A percentile compares a stretch with the other conserved stretches of the same genome.
Evolutionary conservation across 2,329 filamentous ascomycete species (phyloP).

Genomic region (Albophoma yamanashiensis): DNA sequence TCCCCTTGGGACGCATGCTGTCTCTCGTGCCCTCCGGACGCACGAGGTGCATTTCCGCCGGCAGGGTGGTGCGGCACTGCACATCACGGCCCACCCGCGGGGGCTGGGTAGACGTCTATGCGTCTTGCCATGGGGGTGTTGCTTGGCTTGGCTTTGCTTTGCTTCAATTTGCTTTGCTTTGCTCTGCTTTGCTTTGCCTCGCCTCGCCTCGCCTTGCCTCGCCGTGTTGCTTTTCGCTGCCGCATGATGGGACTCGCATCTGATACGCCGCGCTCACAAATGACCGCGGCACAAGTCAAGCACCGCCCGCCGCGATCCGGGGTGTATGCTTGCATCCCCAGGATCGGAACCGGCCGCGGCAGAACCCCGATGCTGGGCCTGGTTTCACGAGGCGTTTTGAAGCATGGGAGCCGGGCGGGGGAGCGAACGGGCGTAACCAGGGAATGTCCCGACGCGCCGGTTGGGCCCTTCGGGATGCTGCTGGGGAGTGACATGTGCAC

Average conservation of each 20-base stretch:
- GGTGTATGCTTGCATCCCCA: not conserved
- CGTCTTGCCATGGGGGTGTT: not conserved
- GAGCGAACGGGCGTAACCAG: not conserved
- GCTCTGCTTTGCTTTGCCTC: not conserved
- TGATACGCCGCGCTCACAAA: not conserved
- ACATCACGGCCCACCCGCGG: not conserved
- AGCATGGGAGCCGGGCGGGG: not conserved
- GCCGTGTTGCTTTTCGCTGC: not conserved
- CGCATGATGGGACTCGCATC: not conserved
- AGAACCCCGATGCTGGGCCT: not conserved
- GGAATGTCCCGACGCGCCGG: not conserved
- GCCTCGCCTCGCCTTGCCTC: not conserved
- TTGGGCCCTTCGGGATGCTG: not conserved
- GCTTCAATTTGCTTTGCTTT: not conserved
- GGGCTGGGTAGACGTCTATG: not conserved
- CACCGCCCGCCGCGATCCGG: not conserved
- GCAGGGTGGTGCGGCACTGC: slow-evolving; percentile 1
- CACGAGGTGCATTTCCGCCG: slow-evolving; percentile 1
- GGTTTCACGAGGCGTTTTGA: not conserved
- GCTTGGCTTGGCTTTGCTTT: not conserved
- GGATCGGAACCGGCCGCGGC: slow-evolving; percentile 1
- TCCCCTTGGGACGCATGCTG: not conserved
- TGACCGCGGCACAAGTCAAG: not conserved
- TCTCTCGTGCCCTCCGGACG: not conserved
- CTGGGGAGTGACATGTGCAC: not conserved